These are phyloP conservation scores for Gossypium raimondii DNA, from an alignment of 345 rosid genomes.

Conservation along the genomic window DNA sequence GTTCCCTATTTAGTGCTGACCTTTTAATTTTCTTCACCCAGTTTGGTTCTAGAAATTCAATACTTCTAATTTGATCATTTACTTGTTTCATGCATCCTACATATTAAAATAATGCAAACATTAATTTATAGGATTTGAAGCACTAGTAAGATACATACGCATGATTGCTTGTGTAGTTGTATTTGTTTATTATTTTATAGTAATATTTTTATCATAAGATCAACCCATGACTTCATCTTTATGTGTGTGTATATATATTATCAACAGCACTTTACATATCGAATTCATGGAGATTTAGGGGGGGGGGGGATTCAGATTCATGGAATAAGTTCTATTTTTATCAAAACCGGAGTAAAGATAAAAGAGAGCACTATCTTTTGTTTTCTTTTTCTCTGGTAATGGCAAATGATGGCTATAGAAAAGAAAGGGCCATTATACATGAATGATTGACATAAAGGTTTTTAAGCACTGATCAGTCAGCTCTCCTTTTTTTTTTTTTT, in stretches of 20 bases:
- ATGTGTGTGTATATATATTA: not conserved
- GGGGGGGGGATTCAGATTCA: not conserved
- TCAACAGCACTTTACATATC: not conserved
- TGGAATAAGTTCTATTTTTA: conserved; percentile 3
- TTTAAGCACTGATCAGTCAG: not conserved
- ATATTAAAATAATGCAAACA: not conserved
- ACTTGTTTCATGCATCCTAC: not conserved
- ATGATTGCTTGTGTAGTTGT: not conserved
- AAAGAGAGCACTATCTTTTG: not conserved
- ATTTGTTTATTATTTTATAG: not conserved
- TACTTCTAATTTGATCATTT: not conserved
- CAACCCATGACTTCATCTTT: not conserved
- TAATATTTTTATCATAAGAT: not conserved
- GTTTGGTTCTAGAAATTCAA: conserved; percentile 12
- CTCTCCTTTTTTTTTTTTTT: too few species aligned
- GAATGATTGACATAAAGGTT: conserved; percentile 30
- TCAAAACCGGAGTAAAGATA: not conserved
- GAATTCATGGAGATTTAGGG: not conserved
- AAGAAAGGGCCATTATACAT: conserved; percentile 21
- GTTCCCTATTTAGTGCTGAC: not conserved
- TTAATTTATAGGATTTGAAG: not conserved
- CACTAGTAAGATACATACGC: not conserved
- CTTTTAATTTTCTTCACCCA: not conserved
- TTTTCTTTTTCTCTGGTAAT: conserved; percentile 7
- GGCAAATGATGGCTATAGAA: conserved; percentile 19